A percentile compares a stretch with the other conserved stretches of the same genome.
These are phyloP conservation scores for Knoxia roxburghii DNA, from an alignment of 257 asterid genomes.

Conservation along the genomic window DNA sequence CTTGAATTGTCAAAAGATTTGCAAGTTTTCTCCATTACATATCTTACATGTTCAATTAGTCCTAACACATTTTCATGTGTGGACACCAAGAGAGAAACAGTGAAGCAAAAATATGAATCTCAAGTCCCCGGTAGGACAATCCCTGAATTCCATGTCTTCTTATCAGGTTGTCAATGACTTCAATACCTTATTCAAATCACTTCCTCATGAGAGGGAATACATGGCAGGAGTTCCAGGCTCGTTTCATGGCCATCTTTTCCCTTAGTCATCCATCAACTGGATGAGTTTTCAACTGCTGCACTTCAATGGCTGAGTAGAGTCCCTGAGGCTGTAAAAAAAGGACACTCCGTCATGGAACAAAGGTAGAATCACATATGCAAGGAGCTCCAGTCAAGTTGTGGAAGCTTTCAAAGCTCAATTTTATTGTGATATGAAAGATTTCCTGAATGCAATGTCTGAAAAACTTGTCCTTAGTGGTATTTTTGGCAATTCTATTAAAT, in stretches of 20 bases:
- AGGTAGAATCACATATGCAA: not conserved
- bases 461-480: not conserved
- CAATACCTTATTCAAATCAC: conserved; percentile 1
- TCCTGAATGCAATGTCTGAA: not conserved
- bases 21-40: conserved; percentile 23
- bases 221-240: conserved; percentile 8
- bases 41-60: conserved; percentile 50
- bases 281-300: not conserved
- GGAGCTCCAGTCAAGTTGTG: not conserved
- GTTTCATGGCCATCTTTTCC: conserved; percentile 11
- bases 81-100: conserved; percentile 32
- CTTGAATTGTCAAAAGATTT: not conserved
- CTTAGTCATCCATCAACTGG: conserved; percentile 3
- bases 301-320: not conserved
- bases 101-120: conserved; percentile 13
- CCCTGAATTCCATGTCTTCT: conserved; percentile 2
- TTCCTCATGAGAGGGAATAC: conserved; percentile 1
- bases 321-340: not conserved
- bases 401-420: conserved; percentile 11
- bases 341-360: not conserved
- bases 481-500: not conserved
- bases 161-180: not conserved
- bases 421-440: not conserved
- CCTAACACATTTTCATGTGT: conserved; percentile 41
- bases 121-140: not conserved